Conservation (phyloP, 2,329 filamentous ascomycete genomes). For the Geosmithia putterillii region DNA sequence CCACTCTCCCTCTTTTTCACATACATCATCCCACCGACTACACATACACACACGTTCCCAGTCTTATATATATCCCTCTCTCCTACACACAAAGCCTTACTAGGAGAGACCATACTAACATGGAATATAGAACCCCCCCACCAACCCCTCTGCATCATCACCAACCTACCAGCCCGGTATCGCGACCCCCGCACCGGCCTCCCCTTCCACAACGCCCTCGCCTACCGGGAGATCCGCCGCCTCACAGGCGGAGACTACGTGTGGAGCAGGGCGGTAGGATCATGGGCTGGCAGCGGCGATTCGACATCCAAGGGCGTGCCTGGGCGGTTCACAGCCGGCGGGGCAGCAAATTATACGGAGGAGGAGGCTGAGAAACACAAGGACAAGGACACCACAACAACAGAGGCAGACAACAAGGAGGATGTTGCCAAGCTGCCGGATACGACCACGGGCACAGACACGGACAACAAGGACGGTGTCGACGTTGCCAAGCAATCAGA, state of each 20-base stretch:
- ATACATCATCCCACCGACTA: constrained; percentile 1
- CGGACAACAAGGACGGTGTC: no score
- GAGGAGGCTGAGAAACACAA: constrained; percentile 4
- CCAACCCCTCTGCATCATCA: constrained; percentile 63
- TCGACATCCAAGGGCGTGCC: constrained; percentile 67
- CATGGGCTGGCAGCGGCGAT: constrained; percentile 62
- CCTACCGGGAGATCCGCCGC: constrained; percentile 71
- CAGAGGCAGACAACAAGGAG: no score
- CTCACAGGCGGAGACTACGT: constrained; percentile 61
- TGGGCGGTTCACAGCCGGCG: constrained; percentile 50
- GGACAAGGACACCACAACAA: constrained; percentile 8
- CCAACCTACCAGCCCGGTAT: constrained; percentile 68
- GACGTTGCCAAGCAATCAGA: no score
- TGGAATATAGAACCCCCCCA: constrained; percentile 32
- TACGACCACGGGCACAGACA: no score
- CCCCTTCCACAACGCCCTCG: constrained; percentile 65
- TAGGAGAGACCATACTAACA: neutral
- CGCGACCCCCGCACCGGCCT: constrained; percentile 76
- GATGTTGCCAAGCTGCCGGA: no score
- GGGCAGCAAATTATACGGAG: constrained; percentile 7
- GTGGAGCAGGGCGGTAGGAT: constrained; percentile 72
- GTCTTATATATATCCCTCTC: neutral
- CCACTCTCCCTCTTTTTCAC: no score
- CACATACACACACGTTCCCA: neutral
- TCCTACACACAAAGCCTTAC: neutral